These are phyloP conservation scores for Lumnitzera racemosa DNA, from an alignment of 345 rosid genomes.

Conservation along the genomic window DNA sequence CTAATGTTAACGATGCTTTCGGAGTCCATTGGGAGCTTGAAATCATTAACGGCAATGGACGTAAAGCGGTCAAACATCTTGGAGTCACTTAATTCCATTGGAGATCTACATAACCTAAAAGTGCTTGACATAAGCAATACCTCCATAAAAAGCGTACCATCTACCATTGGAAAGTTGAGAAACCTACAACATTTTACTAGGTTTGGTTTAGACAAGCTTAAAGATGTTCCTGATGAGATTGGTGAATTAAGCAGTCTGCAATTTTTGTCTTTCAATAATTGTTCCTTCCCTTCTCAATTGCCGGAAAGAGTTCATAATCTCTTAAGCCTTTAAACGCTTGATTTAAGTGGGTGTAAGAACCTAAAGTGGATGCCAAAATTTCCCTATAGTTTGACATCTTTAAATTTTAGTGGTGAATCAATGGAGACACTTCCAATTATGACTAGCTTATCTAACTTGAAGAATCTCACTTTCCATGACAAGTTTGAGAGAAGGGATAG, in stretches of 20 bases:
- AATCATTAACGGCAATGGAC: background rate
- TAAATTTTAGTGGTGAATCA: background rate
- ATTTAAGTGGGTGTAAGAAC: slow-evolving; percentile 1
- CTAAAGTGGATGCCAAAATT: slow-evolving; percentile 2
- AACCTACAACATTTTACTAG: background rate
- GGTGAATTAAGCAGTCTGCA: background rate
- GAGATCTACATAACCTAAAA: slow-evolving; percentile 2
- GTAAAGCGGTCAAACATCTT: background rate
- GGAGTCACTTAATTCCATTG: background rate
- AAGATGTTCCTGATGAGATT: background rate
- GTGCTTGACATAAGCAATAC: background rate
- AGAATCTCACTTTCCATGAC: too few species aligned
- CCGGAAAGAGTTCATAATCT: slow-evolving; percentile 2
- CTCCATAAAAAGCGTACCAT: background rate
- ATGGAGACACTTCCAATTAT: background rate
- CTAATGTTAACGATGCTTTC: background rate
- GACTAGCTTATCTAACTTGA: too few species aligned
- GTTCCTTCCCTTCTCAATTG: background rate
- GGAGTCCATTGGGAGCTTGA: background rate
- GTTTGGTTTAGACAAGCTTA: background rate
- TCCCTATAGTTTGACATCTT: slow-evolving; percentile 2
- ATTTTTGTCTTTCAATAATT: background rate
- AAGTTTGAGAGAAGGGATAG: too few species aligned
- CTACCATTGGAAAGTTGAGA: slow-evolving; percentile 6
- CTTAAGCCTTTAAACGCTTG: background rate